Conservation (phyloP, 2,329 filamentous ascomycete genomes). For the Chaetomiaceae sp. region DNA sequence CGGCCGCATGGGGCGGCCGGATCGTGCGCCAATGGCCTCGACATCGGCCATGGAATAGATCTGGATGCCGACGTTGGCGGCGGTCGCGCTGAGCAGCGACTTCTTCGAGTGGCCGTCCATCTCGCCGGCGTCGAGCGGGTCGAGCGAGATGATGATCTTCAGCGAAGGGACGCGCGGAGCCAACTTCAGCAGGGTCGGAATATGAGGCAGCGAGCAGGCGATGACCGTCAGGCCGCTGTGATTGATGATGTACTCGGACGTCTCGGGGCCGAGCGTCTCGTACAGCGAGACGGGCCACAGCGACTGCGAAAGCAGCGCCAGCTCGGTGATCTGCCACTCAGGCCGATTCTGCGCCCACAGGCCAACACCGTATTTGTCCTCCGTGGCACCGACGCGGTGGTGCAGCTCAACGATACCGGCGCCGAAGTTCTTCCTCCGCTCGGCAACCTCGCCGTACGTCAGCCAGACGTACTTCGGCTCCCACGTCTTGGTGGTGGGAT, state of each 20-base stretch:
- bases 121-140: constrained; percentile 76
- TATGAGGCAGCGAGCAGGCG: constrained; percentile 71
- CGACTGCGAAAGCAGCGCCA: constrained; percentile 79
- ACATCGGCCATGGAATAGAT: constrained; percentile 77
- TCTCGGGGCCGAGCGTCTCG: constrained; percentile 86
- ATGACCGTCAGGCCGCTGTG: constrained; percentile 73
- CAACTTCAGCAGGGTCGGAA: constrained; percentile 75
- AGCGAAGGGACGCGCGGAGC: constrained; percentile 68
- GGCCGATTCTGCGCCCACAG: constrained; percentile 83
- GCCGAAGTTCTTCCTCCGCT: constrained; percentile 76
- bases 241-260: constrained; percentile 93
- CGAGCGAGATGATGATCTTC: constrained; percentile 83
- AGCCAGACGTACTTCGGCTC: constrained; percentile 74
- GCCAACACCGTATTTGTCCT: constrained; percentile 65
- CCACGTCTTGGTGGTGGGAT: constrained; percentile 65
- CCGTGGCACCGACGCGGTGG: constrained; percentile 60
- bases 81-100: constrained; percentile 68
- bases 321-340: constrained; percentile 84
- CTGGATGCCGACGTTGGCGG: constrained; percentile 64
- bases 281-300: constrained; percentile 91
- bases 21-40: constrained; percentile 69
- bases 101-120: constrained; percentile 70
- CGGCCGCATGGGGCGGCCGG: constrained; percentile 63
- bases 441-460: constrained; percentile 71
- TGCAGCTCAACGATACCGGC: constrained; percentile 80